A percentile compares a stretch with the other conserved stretches of the same genome.
Conservation (phyloP, 495 filamentous ascomycete species). For the Barbatosphaeria neglecta region DNA sequence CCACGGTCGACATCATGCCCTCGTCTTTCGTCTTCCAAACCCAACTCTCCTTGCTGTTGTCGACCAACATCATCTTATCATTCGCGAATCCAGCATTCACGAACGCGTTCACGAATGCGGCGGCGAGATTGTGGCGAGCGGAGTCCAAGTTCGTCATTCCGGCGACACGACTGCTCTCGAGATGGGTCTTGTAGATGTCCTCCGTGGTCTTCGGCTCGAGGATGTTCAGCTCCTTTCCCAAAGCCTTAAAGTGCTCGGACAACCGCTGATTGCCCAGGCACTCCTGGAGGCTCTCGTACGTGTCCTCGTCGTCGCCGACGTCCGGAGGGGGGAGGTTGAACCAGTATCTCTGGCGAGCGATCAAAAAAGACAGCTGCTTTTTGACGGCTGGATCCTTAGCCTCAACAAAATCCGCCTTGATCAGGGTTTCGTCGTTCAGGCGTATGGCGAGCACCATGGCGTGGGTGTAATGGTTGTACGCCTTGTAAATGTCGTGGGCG, state of each 20-base stretch:
- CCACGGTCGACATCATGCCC: conserved; percentile 91
- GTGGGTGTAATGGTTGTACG: conserved; percentile 82
- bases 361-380: conserved; percentile 90
- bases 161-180: conserved; percentile 85
- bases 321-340: conserved; percentile 55
- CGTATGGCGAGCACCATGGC: conserved; percentile 91
- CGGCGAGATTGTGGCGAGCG: conserved; percentile 87
- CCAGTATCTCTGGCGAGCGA: conserved; percentile 83
- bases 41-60: conserved; percentile 76
- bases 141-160: conserved; percentile 92
- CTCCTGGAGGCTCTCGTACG: conserved; percentile 64
- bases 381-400: conserved; percentile 72
- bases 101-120: conserved; percentile 92
- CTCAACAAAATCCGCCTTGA: conserved; percentile 64
- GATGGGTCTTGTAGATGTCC: conserved; percentile 98
- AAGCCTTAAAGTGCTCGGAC: conserved; percentile 81
- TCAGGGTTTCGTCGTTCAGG: conserved; percentile 74
- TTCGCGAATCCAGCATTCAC: conserved; percentile 91
- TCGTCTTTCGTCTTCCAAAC: conserved; percentile 99
- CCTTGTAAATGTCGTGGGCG: conserved; percentile 83
- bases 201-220: conserved; percentile 93
- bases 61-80: conserved; percentile 93
- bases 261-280: conserved; percentile 79
- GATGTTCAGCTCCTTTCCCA: conserved; percentile 93
- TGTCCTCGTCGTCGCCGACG: conserved; percentile 31